Conservation (phyloP, 345 rosid genomes). For the Gossypium bickii region DNA sequence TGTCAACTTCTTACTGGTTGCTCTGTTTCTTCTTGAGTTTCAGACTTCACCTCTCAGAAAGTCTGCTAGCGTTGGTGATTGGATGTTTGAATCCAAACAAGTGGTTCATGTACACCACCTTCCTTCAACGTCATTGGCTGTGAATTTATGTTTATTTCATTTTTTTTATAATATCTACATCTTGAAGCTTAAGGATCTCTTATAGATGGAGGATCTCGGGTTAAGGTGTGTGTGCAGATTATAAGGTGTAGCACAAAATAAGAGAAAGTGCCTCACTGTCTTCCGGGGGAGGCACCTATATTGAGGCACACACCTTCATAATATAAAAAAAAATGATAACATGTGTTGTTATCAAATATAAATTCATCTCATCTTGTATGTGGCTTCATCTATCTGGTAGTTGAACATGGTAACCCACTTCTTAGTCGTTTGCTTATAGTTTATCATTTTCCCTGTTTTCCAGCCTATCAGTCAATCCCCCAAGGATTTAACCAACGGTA, state of each 20-base stretch:
- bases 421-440: background rate
- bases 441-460: conserved; percentile 6
- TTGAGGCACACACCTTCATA: background rate
- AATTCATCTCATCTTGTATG: too few relatives aligned
- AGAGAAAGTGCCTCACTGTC: background rate
- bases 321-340: too few relatives aligned
- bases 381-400: background rate
- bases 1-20: conserved; percentile 19
- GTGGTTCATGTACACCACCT: conserved; percentile 38
- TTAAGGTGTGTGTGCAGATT: background rate
- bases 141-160: conserved; percentile 14
- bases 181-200: background rate
- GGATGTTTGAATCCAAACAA: conserved; percentile 70
- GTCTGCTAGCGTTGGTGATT: conserved; percentile 96
- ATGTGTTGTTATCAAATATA: background rate
- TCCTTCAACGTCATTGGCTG: background rate
- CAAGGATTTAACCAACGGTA: conserved; percentile 48
- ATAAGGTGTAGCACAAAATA: background rate
- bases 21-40: conserved; percentile 23
- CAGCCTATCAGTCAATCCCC: conserved; percentile 57
- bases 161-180: conserved; percentile 2
- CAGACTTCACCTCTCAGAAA: conserved; percentile 83
- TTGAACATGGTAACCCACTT: background rate
- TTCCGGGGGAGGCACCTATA: background rate
- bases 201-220: background rate